Conservation (phyloP, 2,329 filamentous ascomycete genomes). For the Colletotrichum tropicicola region DNA sequence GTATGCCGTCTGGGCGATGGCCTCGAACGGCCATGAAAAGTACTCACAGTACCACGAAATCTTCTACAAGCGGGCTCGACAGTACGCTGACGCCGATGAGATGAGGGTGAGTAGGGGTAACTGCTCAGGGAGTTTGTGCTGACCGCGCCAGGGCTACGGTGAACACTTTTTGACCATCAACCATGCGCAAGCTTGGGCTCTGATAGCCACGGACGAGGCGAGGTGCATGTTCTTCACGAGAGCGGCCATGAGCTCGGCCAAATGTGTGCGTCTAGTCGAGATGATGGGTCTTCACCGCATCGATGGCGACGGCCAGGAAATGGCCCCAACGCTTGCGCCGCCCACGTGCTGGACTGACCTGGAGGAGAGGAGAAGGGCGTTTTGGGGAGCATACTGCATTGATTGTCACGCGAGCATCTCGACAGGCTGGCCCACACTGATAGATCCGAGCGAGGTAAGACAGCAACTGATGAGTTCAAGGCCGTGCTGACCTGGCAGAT, state of each 20-base stretch:
- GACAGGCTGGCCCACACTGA: constrained; percentile 87
- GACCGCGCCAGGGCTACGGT: constrained; percentile 66
- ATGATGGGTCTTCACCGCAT: constrained; percentile 88
- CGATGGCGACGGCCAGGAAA: constrained; percentile 70
- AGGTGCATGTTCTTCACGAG: constrained; percentile 86
- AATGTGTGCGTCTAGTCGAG: constrained; percentile 74
- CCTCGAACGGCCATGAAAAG: constrained; percentile 75
- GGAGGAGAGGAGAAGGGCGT: constrained; percentile 80
- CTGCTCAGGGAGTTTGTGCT: background rate
- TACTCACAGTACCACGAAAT: constrained; percentile 77
- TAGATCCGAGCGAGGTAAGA: constrained; percentile 73
- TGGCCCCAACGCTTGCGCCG: constrained; percentile 78
- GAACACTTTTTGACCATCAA: constrained; percentile 82
- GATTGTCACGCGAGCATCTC: constrained; percentile 89
- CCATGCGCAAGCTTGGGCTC: constrained; percentile 82
- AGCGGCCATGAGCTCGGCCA: constrained; percentile 83
- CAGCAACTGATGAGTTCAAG: too few relatives aligned
- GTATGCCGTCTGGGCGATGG: constrained; percentile 89
- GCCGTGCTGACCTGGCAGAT: constrained; percentile 54
- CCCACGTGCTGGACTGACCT: constrained; percentile 82
- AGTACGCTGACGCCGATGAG: constrained; percentile 85
- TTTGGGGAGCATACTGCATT: constrained; percentile 85
- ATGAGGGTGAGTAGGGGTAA: constrained; percentile 66
- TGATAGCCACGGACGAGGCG: constrained; percentile 83
- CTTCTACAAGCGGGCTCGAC: constrained; percentile 83